A percentile compares a stretch with the other conserved stretches of the same genome.
Evolutionary conservation across 164 flowering plant species (phyloP).

Genomic region (Magnolia officinalis): DNA sequence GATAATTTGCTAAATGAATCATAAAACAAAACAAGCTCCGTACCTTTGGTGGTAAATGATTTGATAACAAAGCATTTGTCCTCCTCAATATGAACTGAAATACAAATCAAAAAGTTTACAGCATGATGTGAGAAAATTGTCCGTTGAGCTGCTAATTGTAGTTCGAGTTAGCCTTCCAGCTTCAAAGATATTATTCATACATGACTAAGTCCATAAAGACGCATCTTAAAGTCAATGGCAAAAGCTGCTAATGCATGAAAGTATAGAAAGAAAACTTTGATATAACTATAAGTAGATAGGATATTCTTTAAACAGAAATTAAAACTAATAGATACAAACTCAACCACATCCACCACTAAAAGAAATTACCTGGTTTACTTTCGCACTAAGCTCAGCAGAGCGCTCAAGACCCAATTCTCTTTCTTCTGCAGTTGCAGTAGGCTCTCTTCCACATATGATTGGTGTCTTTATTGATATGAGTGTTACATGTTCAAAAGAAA

Average conservation of each 20-base stretch:
- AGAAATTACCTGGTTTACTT: conserved; percentile 84
- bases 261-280: background rate
- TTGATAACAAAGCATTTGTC: conserved; percentile 86
- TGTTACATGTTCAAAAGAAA: background rate
- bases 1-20: background rate
- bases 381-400: conserved; percentile 76
- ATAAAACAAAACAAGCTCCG: background rate
- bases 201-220: background rate
- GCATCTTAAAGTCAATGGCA: background rate
- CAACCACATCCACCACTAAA: background rate
- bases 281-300: background rate
- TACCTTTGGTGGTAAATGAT: conserved; percentile 99
- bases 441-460: conserved; percentile 92
- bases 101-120: conserved; percentile 7
- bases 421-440: conserved; percentile 75
- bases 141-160: background rate
- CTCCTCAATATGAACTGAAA: conserved; percentile 93
- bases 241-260: background rate
- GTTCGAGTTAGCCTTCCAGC: too few species aligned
- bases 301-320: background rate
- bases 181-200: background rate
- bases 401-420: conserved; percentile 70
- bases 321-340: background rate
- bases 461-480: conserved; percentile 46
- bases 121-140: background rate